These are phyloP conservation scores for Kodamaea arcana DNA, from an alignment of 1,139 yeast species.

Conservation along the genomic window DNA sequence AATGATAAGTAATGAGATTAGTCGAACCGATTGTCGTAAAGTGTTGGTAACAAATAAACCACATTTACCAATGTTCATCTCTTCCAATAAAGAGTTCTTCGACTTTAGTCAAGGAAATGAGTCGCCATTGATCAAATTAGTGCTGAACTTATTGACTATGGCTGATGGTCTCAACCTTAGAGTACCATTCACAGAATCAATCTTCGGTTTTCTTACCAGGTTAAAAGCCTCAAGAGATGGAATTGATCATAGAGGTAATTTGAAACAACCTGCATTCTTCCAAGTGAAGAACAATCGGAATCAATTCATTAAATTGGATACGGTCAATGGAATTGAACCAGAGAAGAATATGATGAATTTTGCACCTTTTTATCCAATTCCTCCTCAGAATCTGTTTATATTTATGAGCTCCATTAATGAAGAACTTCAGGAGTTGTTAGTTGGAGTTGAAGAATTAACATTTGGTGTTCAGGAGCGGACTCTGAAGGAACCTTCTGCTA, in stretches of 20 bases:
- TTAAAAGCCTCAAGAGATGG: slow-evolving; percentile 13
- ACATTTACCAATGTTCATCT: slow-evolving; percentile 12
- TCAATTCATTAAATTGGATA: slow-evolving; percentile 9
- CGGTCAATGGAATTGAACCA: slow-evolving; percentile 19
- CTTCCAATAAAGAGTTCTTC: slow-evolving; percentile 14
- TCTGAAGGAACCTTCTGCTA: neutral
- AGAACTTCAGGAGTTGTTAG: slow-evolving; percentile 18
- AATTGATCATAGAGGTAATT: slow-evolving; percentile 8
- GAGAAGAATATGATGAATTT: slow-evolving; percentile 25
- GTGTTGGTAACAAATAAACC: slow-evolving; percentile 1
- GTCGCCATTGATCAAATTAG: slow-evolving; percentile 7
- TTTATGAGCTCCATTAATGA: slow-evolving; percentile 5
- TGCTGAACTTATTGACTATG: slow-evolving; percentile 10
- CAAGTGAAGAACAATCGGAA: slow-evolving; percentile 10
- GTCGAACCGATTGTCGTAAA: neutral
- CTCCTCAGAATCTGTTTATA: slow-evolving; percentile 12
- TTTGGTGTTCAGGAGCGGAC: slow-evolving; percentile 11
- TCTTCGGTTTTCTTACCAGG: slow-evolving; percentile 12
- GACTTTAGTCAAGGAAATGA: slow-evolving; percentile 19
- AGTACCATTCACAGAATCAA: slow-evolving; percentile 15
- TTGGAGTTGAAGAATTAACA: slow-evolving; percentile 20
- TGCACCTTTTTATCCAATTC: slow-evolving; percentile 23
- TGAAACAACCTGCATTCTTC: slow-evolving; percentile 11
- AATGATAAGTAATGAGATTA: slow-evolving; percentile 3
- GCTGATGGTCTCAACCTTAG: slow-evolving; percentile 9